Base-by-base conservation (phyloP, 1,284 basidiomycete genomes). In the Entoloma clypeatum region DNA sequence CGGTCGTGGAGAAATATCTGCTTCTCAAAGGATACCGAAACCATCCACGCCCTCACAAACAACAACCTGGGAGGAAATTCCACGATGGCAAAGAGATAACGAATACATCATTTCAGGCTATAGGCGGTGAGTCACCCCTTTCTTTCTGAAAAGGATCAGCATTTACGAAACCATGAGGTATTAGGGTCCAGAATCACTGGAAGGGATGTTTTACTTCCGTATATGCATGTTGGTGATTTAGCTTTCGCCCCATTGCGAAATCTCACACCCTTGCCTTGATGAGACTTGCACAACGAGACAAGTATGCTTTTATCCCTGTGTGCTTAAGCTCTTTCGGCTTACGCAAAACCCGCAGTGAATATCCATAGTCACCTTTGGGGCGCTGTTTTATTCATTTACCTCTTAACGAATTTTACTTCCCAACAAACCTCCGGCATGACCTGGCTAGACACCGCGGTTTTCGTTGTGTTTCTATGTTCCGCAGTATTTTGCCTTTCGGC, bases 301-400 rank as follows among this genome's bases (percentile, higher is more conserved):
- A 74, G 86, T 85, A 53, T 25, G 41, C 41, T 28, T 37, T 40
- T 35, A 44, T 42, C 30, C 31, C 22, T 43, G 35, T 32, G 33
- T 39, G 33, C 28, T 34, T 19, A 13, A 10, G 27, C 37, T 27
- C 26, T 26, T 29, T 30, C 34, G 39, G 44, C 44, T 42, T n/a
- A n/a, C n/a, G 39, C 35, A 22, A 40, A 49, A 45, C 29, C 30
- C 43, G 38, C 36, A 92, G 89, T 95, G 47, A 95, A 96, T 64
- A 92, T 95, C 39, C 90, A 93, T 62, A 87, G 77, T 38, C 92
- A 95, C 58, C 69, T 93, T 6, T 76, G 80, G 69, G 90, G 85
- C 21, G 82, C 85, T 11, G 56, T 81, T 8, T 56, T 88, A 38
- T 92, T 92, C 58, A 54, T 67, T 13, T 74, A 81, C 53, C 68